Evolutionary conservation across 2,329 filamentous ascomycete species (phyloP).

Genomic region (Orbilia brochopaga): DNA sequence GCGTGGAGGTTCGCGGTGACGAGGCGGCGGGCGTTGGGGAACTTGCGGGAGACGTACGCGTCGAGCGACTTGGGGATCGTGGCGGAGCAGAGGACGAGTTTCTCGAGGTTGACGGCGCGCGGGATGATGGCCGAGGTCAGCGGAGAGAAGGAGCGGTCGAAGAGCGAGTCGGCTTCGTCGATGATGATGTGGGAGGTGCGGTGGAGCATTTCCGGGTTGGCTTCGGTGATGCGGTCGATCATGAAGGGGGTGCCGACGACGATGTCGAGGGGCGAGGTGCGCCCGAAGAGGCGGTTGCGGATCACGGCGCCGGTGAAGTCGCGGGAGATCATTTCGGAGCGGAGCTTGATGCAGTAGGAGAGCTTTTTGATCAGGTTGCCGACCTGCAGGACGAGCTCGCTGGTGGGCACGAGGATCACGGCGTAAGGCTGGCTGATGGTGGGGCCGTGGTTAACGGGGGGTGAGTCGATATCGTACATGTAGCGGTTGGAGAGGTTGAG

Average conservation of each 20-base stretch:
- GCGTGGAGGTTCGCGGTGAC: slow-evolving; percentile 96
- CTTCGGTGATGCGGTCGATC: slow-evolving; percentile 82
- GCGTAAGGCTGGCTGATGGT: slow-evolving; percentile 79
- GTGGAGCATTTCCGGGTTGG: slow-evolving; percentile 90
- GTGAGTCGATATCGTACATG: slow-evolving; percentile 58
- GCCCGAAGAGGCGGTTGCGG: slow-evolving; percentile 79
- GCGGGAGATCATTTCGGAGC: slow-evolving; percentile 80
- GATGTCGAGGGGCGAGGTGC: slow-evolving; percentile 60
- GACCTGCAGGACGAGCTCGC: slow-evolving; percentile 89
- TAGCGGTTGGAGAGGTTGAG: slow-evolving; percentile 19
- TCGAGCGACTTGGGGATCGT: slow-evolving; percentile 93
- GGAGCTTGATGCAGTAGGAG: slow-evolving; percentile 85
- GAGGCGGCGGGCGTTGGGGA: slow-evolving; percentile 81
- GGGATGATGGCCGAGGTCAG: slow-evolving; percentile 83
- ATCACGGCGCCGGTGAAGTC: slow-evolving; percentile 78
- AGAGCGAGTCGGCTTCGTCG: slow-evolving; percentile 93
- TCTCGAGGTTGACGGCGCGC: slow-evolving; percentile 76
- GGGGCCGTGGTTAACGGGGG: slow-evolving; percentile 71
- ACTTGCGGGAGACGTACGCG: slow-evolving; percentile 78
- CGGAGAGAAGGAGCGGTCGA: slow-evolving; percentile 89
- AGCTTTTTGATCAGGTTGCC: slow-evolving; percentile 79
- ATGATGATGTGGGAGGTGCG: slow-evolving; percentile 86
- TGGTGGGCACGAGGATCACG: slow-evolving; percentile 86
- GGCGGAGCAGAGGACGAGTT: slow-evolving; percentile 90
- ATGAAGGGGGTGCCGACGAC: slow-evolving; percentile 75